A percentile compares a stretch with the other conserved stretches of the same genome.
Conservation (phyloP, 495 filamentous ascomycete species). For the Parachaetomium inaequale region DNA sequence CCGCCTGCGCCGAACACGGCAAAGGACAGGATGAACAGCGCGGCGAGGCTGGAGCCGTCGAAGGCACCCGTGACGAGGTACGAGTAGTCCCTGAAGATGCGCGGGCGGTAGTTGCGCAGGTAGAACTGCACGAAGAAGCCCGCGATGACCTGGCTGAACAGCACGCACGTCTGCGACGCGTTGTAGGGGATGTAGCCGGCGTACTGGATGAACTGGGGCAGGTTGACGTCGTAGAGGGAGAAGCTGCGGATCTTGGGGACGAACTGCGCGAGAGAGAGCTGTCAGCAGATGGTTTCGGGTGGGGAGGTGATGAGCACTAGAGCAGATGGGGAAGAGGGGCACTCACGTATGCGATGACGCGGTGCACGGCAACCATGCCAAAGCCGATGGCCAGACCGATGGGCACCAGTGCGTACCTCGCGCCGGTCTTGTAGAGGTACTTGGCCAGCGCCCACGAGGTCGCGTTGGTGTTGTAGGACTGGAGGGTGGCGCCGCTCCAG, state of each 20-base stretch:
- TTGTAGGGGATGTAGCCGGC: constrained; percentile 48
- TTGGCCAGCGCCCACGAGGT: constrained; percentile 43
- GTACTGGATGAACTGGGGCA: constrained; percentile 43
- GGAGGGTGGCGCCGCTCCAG: constrained; percentile 36
- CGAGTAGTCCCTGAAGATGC: constrained; percentile 55
- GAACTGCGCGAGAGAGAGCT: no score
- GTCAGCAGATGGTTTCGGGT: constrained; percentile 1
- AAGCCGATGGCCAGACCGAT: constrained; percentile 46
- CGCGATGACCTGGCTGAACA: constrained; percentile 24
- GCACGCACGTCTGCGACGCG: constrained; percentile 41
- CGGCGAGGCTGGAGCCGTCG: constrained; percentile 50
- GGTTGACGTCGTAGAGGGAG: constrained; percentile 38
- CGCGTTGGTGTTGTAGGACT: constrained; percentile 42
- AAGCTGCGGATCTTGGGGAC: constrained; percentile 41
- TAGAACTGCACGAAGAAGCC: constrained; percentile 53
- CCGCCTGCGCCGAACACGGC: constrained; percentile 53
- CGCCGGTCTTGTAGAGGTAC: constrained; percentile 37
- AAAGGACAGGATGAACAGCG: constrained; percentile 57
- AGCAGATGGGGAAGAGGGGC: background rate
- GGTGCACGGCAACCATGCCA: constrained; percentile 39
- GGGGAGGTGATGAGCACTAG: no score
- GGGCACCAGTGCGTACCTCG: constrained; percentile 45
- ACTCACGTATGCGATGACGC: constrained; percentile 38
- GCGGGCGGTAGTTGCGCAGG: constrained; percentile 47
- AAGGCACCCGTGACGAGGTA: constrained; percentile 55